A percentile compares a stretch with the other conserved stretches of the same genome.
Conservation (phyloP, 148 eudicot species). For the Dysphania ambrosioides region DNA sequence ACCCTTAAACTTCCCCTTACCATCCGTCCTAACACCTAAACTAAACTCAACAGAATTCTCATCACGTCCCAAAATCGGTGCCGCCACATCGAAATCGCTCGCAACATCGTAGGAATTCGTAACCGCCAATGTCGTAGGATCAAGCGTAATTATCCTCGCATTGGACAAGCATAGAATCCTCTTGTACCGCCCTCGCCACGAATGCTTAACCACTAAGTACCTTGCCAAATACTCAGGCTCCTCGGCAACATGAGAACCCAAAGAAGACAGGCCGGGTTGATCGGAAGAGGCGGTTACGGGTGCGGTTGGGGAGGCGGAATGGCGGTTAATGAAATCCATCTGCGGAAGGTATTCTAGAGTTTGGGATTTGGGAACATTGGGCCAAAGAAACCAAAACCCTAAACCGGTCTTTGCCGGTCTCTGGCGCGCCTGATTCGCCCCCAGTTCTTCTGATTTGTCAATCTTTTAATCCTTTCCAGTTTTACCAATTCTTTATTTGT, state of each 20-base stretch:
- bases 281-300: too few species aligned
- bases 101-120: constrained; percentile 82
- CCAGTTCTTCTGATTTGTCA: constrained; percentile 84
- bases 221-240: constrained; percentile 90
- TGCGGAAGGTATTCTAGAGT: constrained; percentile 79
- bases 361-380: constrained; percentile 68
- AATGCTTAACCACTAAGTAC: constrained; percentile 77
- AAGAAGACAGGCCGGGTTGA: constrained; percentile 24
- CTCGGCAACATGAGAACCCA: constrained; percentile 38
- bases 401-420: constrained; percentile 65
- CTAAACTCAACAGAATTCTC: constrained; percentile 77
- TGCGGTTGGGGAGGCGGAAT: too few species aligned
- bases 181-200: constrained; percentile 97
- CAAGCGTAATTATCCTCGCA: constrained; percentile 57
- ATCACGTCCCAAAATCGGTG: constrained; percentile 78
- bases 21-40: constrained; percentile 83
- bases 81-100: constrained; percentile 67
- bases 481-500: neutral
- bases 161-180: constrained; percentile 76
- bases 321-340: constrained; percentile 85
- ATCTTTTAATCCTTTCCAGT: neutral
- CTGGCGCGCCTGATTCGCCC: constrained; percentile 95
- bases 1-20: constrained; percentile 76
- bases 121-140: constrained; percentile 65
- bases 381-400: constrained; percentile 66